Evolutionary conservation across 352 stramenopile species (phyloP), one percentile per base, ranked within the genome.

Genomic region (Pythium folliculosum): DNA sequence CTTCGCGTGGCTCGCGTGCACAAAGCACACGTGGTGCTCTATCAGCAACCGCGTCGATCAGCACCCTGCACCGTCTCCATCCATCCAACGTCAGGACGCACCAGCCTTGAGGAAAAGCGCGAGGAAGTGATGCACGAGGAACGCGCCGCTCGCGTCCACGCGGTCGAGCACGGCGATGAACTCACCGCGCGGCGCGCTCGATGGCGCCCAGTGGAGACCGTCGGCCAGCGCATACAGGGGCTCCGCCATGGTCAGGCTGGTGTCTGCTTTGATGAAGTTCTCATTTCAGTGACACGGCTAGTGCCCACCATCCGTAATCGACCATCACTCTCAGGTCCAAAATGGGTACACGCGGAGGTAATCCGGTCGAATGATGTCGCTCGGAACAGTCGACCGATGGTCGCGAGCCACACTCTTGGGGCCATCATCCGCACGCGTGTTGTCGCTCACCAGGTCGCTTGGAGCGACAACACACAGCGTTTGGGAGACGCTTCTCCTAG

Each of bases 101-200:
- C 80, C 78, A 50, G 81, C 81, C 73, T 91, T 89, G 38, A 90
- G 72, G 60, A 90, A 89, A 9, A 91, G 76, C 63, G 83, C 73
- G 25, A 82, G 40, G 27, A 94, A 89, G 67, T 94, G 82, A 56
- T 94, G 85, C 45, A 94, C 68, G 45, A 94, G 64, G 59, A 91
- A 92, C 25, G 67, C 67, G 21, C 83, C 81, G 38, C 60, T 66
- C 14, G 81, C 73, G 48, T 91, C 81, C 27, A 89, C 74, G 16
- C 68, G 62, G 67, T 94, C 85, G 16, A 83, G 70, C 50, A 94
- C 66, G 44, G 84, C 47, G 56, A 94, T 60, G 48, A 92, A 70
- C 59, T 91, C 61, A 2, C 80, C 77, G 27, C 63, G 69, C 64
- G 85, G 83, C 27, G 82, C 77, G 48, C 57, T 80, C 35, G 72